These are phyloP conservation scores for Ceratocystis papillata DNA, from an alignment of 2,329 filamentous ascomycete species.

Conservation along the genomic window DNA sequence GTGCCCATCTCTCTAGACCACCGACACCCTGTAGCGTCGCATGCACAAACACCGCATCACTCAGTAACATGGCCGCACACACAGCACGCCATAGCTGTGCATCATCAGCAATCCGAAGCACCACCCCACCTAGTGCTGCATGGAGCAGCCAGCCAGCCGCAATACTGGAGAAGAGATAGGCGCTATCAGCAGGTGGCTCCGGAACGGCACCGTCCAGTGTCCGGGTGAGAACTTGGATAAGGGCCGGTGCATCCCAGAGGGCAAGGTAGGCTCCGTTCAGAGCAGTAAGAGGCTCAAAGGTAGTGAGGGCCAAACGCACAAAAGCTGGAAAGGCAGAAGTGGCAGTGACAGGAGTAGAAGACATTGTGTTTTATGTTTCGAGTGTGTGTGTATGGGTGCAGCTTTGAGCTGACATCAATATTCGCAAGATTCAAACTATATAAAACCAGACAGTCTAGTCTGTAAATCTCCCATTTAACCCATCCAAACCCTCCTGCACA, in stretches of 20 bases:
- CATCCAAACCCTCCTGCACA: background rate
- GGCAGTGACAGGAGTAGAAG: background rate
- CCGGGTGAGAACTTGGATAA: constrained; percentile 20
- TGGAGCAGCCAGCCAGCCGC: constrained; percentile 23
- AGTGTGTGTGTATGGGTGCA: background rate
- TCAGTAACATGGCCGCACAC: constrained; percentile 20
- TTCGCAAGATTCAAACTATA: background rate
- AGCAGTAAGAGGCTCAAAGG: constrained; percentile 19
- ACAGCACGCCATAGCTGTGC: constrained; percentile 20
- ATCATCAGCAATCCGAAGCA: constrained; percentile 17
- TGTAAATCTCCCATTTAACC: background rate
- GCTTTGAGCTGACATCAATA: background rate
- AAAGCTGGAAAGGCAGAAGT: constrained; percentile 8
- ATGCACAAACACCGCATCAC: constrained; percentile 19
- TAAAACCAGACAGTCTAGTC: background rate
- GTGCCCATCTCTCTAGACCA: constrained; percentile 15
- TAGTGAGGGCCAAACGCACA: constrained; percentile 16
- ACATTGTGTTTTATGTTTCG: constrained; percentile 3
- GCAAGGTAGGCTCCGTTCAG: constrained; percentile 20
- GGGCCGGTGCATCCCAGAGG: constrained; percentile 9
- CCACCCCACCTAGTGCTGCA: constrained; percentile 16
- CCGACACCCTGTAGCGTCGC: constrained; percentile 21
- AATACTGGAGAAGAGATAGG: constrained; percentile 21
- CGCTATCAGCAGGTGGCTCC: background rate
- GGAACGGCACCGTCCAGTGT: background rate